These are phyloP conservation scores for Posidonia oceanica DNA, from an alignment of 116 monocot species.

Conservation along the genomic window DNA sequence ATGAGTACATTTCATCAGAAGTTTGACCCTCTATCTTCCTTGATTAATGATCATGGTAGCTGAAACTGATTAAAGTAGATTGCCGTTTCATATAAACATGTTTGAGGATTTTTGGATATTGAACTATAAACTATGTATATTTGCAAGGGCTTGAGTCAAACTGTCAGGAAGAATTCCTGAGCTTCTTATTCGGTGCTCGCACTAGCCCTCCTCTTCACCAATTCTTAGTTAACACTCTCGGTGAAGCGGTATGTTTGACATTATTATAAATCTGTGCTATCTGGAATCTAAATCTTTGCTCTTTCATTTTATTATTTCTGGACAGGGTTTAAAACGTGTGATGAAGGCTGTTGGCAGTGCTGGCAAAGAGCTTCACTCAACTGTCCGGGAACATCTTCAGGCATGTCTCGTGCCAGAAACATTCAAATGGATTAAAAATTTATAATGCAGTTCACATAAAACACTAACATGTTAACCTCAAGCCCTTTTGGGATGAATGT, in stretches of 20 bases:
- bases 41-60: constrained; percentile 76
- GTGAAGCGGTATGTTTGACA: constrained; percentile 59
- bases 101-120: neutral
- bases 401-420: constrained; percentile 12
- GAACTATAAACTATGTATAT: neutral
- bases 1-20: constrained; percentile 78
- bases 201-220: constrained; percentile 92
- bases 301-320: constrained; percentile 5
- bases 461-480: neutral
- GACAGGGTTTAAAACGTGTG: constrained; percentile 79
- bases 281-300: neutral
- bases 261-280: neutral
- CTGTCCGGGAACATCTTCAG: constrained; percentile 83
- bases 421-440: neutral
- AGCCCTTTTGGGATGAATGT: neutral
- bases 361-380: constrained; percentile 69
- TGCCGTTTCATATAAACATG: neutral
- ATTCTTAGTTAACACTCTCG: constrained; percentile 83
- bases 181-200: constrained; percentile 72
- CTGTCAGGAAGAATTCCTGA: constrained; percentile 78
- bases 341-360: constrained; percentile 56
- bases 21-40: constrained; percentile 49
- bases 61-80: neutral
- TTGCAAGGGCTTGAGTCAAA: constrained; percentile 54
- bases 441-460: no score